Base-by-base conservation (phyloP, 2,329 filamentous ascomycete genomes). In the Chalaropsis ovoidea region DNA sequence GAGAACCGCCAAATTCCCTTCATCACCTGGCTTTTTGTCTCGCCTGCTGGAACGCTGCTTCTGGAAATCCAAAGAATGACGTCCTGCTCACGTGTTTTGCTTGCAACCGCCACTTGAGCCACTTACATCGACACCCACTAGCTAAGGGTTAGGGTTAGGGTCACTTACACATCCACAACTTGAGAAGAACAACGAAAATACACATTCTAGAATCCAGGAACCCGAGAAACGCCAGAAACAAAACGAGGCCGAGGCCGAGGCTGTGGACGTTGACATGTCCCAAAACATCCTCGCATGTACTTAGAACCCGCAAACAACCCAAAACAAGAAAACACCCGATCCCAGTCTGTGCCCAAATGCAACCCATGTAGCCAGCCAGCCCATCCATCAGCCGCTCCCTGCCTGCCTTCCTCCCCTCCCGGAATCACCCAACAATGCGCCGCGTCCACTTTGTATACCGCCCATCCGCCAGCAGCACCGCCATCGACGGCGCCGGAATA, bases 401-500 rank as follows among this genome's bases (percentile, higher is more conserved):
- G 47, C 10, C 31, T 13, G 19, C 11, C 8, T 31, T 42, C 39
- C 47, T 11, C 15, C 19, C 47, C 15, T 22, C 3, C 19, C n/a
- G 15, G 22, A 52, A 19, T 65, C 62, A 69, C 15, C 65, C 68
- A n/a, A 67, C 35, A n/a, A 68, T 62, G n/a, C 67, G 52, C 2
- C 73, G 69, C 0, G 73, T 71, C 72, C 73, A 75, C 17, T 61
- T 62, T 69, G 69, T 72, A 69, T 71, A 75, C 4, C 63, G 67
- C 1, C 62, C 15, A 64, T 74, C 70, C n/a, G 56, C 10, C 63
- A 69, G 69, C 22, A 76, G 67, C 3, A 67, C 35, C 6, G 67
- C 68, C 72, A 76, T 75, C 3, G 73, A 72, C 4, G 66, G 68
- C 31, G 66, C 39, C 0, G 74, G 72, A 62, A 75, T 69, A 15